Evolutionary conservation across 352 stramenopile species (phyloP).

Genomic region (Phytopythium cucurbitacearum): DNA sequence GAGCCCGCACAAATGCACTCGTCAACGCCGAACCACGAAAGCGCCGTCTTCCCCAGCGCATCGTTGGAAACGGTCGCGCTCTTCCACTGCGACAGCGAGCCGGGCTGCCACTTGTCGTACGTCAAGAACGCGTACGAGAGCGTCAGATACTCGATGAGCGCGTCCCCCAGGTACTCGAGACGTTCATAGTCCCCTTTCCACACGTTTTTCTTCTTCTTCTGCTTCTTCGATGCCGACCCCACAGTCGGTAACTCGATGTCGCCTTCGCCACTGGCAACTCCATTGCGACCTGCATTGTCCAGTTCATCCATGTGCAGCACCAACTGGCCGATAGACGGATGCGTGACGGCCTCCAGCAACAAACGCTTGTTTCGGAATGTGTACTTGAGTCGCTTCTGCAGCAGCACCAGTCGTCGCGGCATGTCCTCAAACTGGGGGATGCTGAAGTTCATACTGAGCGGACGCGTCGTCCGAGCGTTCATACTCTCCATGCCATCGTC

Average conservation of each 20-base stretch:
- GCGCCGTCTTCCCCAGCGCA: slow-evolving; percentile 74
- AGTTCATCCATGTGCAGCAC: slow-evolving; percentile 41
- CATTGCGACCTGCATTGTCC: slow-evolving; percentile 11
- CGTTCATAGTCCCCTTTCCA: slow-evolving; percentile 88
- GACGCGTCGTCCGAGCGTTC: slow-evolving; percentile 12
- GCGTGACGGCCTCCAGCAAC: slow-evolving; percentile 73
- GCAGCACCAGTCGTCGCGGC: slow-evolving; percentile 35
- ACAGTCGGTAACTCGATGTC: slow-evolving; percentile 12
- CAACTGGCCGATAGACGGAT: slow-evolving; percentile 67
- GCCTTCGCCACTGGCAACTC: slow-evolving; percentile 3
- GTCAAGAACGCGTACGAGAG: slow-evolving; percentile 76
- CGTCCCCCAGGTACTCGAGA: slow-evolving; percentile 86
- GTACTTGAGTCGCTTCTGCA: slow-evolving; percentile 82
- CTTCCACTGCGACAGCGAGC: slow-evolving; percentile 80
- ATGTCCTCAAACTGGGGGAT: slow-evolving; percentile 58
- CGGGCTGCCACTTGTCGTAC: slow-evolving; percentile 71
- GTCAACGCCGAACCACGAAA: slow-evolving; percentile 76
- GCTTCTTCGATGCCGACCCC: slow-evolving; percentile 6
- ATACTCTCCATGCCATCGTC: slow-evolving; percentile 16
- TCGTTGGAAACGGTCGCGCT: slow-evolving; percentile 85
- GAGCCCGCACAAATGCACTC: slow-evolving; percentile 68
- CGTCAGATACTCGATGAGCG: slow-evolving; percentile 87
- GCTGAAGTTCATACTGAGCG: slow-evolving; percentile 45
- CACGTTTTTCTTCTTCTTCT: slow-evolving; percentile 35
- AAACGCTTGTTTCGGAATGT: slow-evolving; percentile 75